Base-by-base conservation (phyloP, 371 early-diverging fungal genomes). In the Mycotypha africana region DNA sequence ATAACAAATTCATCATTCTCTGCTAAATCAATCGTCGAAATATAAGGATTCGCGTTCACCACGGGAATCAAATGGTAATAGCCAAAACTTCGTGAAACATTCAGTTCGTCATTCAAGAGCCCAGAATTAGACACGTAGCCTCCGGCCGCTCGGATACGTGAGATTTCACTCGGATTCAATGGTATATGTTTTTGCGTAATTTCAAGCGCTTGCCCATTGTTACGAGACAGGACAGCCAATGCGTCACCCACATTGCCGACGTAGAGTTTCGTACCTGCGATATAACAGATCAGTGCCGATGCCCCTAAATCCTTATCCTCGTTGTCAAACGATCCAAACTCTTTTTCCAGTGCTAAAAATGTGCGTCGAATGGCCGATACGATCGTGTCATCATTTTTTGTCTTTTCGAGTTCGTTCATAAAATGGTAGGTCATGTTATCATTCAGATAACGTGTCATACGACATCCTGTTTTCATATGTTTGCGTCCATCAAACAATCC, bases 211-310 rank as follows among this genome's bases (percentile, higher is more conserved):
- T 65, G 77, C 8, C 92, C 85, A 23, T 74, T 89, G 37, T 85
- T 84, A 33, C 88, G 70, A 10, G 88, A 87, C 11, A 93, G 61
- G 6, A 94, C 90, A 0, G 90, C 93, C 23, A 89, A 65, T 0
- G 88, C 81, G 63, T 95, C 93, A 15, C 96, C 94, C n/a, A 85
- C 87, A 58, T 93, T 93, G 14, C 93, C 92, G 12, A 91, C 85
- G 48, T 91, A 91, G 31, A 94, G 65, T 16, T 76, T 84, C 34
- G 80, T 84, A 20, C 84, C 89, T n/a, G 75, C 70, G 46, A 95
- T 76, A 53, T 89, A 92, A 5, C 85, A 88, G 11, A 95, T 71
- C 15, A 87, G 59, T 0, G 81, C 84, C n/a, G 85, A 81, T 0
- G 85, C 86, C n/a, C 85, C 88, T 5, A 66, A 50, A 1, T 81